These are phyloP conservation scores for Vanrija pseudolonga DNA, from an alignment of 1,284 basidiomycete genomes.

Conservation along the genomic window DNA sequence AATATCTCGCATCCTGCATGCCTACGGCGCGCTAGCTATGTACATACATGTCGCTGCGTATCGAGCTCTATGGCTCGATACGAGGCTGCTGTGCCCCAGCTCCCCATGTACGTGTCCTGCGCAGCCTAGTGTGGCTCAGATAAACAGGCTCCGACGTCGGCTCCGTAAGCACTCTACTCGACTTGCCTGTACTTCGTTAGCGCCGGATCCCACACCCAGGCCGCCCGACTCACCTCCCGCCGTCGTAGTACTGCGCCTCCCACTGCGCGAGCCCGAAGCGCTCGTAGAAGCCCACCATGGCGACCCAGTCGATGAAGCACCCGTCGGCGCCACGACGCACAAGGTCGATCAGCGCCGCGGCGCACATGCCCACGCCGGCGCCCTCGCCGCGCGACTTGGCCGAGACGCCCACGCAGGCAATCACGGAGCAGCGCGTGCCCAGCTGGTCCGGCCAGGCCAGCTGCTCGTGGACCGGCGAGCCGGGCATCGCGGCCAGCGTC, in stretches of 20 bases:
- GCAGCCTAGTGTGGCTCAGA: no score
- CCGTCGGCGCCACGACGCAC: slow-evolving; percentile 21
- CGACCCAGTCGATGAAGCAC: slow-evolving; percentile 29
- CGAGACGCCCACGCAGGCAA: slow-evolving; percentile 23
- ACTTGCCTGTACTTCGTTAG: no score
- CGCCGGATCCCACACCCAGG: no score
- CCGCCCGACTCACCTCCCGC: neutral
- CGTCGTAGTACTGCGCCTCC: slow-evolving; percentile 16
- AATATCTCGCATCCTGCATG: no score
- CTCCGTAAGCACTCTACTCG: no score
- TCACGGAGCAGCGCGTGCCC: slow-evolving; percentile 15
- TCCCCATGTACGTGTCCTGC: no score
- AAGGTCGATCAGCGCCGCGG: slow-evolving; percentile 15
- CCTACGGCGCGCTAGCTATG: no score
- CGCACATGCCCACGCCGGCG: slow-evolving; percentile 20
- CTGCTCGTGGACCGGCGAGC: slow-evolving; percentile 2
- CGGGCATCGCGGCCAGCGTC: slow-evolving; percentile 13
- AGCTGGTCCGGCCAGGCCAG: slow-evolving; percentile 20
- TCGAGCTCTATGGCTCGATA: no score
- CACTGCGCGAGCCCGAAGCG: slow-evolving; percentile 17
- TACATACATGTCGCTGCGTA: no score
- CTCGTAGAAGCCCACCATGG: slow-evolving; percentile 24
- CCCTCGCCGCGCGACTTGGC: slow-evolving; percentile 8
- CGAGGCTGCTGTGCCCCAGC: no score
- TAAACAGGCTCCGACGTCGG: no score